Percentiles rank a stretch among this genome's conserved stretches.
phyloP scores from a whole-genome alignment of 2,329 filamentous ascomycete genomes.

The Ceratocystis harringtonii region DNA sequence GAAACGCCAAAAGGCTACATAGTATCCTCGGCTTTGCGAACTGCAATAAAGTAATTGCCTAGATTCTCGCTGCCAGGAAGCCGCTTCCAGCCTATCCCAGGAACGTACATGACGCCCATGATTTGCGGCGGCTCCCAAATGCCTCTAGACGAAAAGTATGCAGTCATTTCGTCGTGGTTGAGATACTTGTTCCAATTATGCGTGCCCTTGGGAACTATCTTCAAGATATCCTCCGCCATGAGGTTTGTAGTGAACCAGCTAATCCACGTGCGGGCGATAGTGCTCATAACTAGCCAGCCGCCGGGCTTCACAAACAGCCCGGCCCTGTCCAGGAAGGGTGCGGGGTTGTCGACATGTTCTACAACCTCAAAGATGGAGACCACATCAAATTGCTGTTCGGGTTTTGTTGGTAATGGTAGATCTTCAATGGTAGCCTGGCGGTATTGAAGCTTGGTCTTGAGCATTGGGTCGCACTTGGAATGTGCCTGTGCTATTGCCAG shows the following conservation, averaged over 20 bases:
- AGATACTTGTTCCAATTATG: conserved; percentile 97
- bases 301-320: conserved; percentile 70
- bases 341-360: conserved; percentile 72
- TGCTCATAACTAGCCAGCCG: conserved; percentile 84
- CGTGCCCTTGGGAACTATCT: conserved; percentile 81
- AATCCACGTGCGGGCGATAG: conserved; percentile 76
- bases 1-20: background rate
- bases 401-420: conserved; percentile 31
- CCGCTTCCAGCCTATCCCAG: conserved; percentile 77
- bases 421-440: conserved; percentile 63
- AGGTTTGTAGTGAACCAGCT: conserved; percentile 90
- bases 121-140: conserved; percentile 47
- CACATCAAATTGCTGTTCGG: conserved; percentile 50
- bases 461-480: conserved; percentile 54
- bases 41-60: conserved; percentile 93
- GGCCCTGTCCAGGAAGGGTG: conserved; percentile 56
- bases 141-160: conserved; percentile 35
- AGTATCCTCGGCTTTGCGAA: conserved; percentile 34
- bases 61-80: conserved; percentile 66
- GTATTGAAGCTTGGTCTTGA: conserved; percentile 54
- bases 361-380: conserved; percentile 88
- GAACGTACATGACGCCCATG: conserved; percentile 80
- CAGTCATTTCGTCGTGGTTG: conserved; percentile 62
- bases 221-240: conserved; percentile 71
- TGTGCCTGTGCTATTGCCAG: conserved; percentile 62